These are phyloP conservation scores for Cladosporium sp. DNA, from an alignment of 2,329 filamentous ascomycete genomes.

Conservation along the genomic window DNA sequence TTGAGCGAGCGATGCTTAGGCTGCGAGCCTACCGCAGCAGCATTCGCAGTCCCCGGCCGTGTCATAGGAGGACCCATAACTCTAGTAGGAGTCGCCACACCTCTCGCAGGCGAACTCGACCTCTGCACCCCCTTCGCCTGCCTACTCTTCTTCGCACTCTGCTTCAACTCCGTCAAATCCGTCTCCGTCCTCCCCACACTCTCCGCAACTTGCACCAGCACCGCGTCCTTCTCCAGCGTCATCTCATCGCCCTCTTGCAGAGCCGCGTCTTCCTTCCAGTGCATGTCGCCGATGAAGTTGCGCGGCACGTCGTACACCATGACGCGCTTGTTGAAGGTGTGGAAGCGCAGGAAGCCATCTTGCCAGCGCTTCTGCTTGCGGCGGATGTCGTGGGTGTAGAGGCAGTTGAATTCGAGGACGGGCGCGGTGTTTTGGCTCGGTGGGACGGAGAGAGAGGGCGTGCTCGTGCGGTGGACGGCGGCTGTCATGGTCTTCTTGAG, in stretches of 20 bases:
- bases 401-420: conserved; percentile 77
- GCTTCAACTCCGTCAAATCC: conserved; percentile 70
- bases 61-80: conserved; percentile 12
- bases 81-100: conserved; percentile 15
- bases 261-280: conserved; percentile 68
- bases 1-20: conserved; percentile 57
- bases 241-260: conserved; percentile 80
- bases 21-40: conserved; percentile 26
- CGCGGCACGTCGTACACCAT: conserved; percentile 85
- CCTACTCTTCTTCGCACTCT: conserved; percentile 55
- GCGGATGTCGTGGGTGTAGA: conserved; percentile 80
- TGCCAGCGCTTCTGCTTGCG: conserved; percentile 92
- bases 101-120: conserved; percentile 13
- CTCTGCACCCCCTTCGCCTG: not conserved
- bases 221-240: conserved; percentile 67
- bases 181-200: conserved; percentile 68
- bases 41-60: not conserved
- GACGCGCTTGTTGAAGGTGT: conserved; percentile 84
- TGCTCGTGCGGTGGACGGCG: conserved; percentile 29
- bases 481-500: conserved; percentile 28
- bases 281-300: conserved; percentile 78
- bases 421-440: conserved; percentile 63
- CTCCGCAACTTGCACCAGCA: conserved; percentile 78
- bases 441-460: conserved; percentile 38
- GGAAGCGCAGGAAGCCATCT: conserved; percentile 82